Conservation (phyloP, 148 eudicot species). For the Diospyros kaki region DNA sequence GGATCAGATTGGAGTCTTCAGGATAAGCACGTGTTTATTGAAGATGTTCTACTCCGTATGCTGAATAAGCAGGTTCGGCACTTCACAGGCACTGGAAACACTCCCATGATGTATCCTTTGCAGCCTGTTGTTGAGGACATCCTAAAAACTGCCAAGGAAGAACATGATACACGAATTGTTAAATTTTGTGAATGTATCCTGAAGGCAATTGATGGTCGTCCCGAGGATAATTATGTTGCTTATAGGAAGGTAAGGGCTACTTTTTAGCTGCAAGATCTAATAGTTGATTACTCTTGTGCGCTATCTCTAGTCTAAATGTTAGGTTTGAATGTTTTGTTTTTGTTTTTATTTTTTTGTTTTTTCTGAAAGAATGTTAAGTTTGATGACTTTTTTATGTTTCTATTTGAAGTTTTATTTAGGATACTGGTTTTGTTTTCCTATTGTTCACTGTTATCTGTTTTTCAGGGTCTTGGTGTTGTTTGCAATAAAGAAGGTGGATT, state of each 20-base stretch:
- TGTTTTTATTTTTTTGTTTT: neutral
- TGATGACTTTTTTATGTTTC: neutral
- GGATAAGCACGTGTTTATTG: conserved; percentile 83
- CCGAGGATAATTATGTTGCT: conserved; percentile 89
- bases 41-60: conserved; percentile 77
- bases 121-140: conserved; percentile 75
- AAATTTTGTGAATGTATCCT: conserved; percentile 60
- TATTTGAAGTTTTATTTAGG: neutral
- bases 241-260: conserved; percentile 70
- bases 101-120: conserved; percentile 84
- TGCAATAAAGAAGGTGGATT: conserved; percentile 95
- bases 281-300: neutral
- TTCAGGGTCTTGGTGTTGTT: conserved; percentile 97
- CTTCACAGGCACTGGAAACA: conserved; percentile 76
- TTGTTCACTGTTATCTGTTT: conserved; percentile 12
- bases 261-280: neutral
- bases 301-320: neutral
- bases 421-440: conserved; percentile 1
- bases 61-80: conserved; percentile 76
- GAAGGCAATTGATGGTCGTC: conserved; percentile 69
- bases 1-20: conserved; percentile 65
- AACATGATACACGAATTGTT: conserved; percentile 38
- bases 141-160: conserved; percentile 42
- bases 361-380: neutral
- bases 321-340: too few species aligned